phyloP scores from a whole-genome alignment of 805 yeast species.

The Candida boidinii region DNA sequence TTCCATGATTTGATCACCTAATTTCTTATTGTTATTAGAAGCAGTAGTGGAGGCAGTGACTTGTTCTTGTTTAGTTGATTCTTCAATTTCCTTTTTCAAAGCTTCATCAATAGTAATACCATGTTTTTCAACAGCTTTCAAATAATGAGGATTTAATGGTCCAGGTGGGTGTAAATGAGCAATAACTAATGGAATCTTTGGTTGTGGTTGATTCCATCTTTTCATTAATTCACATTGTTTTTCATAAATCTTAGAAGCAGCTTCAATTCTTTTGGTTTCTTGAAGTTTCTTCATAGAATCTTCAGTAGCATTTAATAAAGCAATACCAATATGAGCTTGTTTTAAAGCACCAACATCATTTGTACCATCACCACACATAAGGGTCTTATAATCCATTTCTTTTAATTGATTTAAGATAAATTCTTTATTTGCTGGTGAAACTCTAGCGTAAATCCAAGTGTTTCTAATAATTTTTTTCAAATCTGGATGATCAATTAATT shows the following conservation, averaged over 20 bases:
- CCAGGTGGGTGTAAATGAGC: constrained; percentile 98
- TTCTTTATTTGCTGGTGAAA: constrained; percentile 94
- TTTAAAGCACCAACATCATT: constrained; percentile 98
- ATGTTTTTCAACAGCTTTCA: constrained; percentile 75
- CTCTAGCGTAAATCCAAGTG: constrained; percentile 97
- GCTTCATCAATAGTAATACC: constrained; percentile 79
- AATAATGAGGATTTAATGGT: constrained; percentile 78
- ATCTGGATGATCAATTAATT: constrained; percentile 59
- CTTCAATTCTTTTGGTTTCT: constrained; percentile 66
- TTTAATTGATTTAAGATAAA: constrained; percentile 77
- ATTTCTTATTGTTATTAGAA: constrained; percentile 27
- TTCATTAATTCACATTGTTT: constrained; percentile 75
- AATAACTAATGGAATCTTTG: constrained; percentile 77
- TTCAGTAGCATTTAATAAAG: constrained; percentile 94
- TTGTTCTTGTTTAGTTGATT: constrained; percentile 29
- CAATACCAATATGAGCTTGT: constrained; percentile 97
- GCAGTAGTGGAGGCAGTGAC: constrained; percentile 26
- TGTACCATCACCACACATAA: constrained; percentile 99
- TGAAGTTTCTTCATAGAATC: constrained; percentile 85
- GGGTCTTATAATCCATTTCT: constrained; percentile 81
- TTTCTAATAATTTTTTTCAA: constrained; percentile 68
- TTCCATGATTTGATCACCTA: constrained; percentile 61
- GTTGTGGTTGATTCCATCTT: constrained; percentile 77
- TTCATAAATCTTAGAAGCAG: constrained; percentile 58
- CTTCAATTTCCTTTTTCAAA: constrained; percentile 48